Evolutionary conservation across 2,329 filamentous ascomycete species (phyloP), one percentile per base, ranked within the genome.

Genomic region (Pseudogymnoascus sp.): DNA sequence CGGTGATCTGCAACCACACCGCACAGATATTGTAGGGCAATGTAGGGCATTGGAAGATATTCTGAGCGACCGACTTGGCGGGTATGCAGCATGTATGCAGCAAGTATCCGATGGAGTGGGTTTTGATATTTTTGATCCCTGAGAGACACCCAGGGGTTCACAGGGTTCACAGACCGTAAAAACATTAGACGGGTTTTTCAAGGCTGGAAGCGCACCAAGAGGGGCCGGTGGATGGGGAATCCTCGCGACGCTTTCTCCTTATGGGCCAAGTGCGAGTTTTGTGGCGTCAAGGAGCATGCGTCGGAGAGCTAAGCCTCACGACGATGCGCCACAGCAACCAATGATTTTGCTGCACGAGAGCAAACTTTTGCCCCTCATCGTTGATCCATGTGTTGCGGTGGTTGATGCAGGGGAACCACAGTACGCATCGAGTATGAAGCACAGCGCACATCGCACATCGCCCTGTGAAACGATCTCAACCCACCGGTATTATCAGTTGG

Each of bases 401-500:
- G 47, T 54, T 54, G 47, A 54, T 54, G 28, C 47, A 54, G 47
- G 47, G 47, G 47, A 28, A 34, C 28, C 28, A 54, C 25, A 54
- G 47, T 20, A 32, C 47, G 12, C 47, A 34, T 54, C n/a, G 47
- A 18, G 28, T 54, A 54, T 16, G 25, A 28, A 54, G 47, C 12
- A 54, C 47, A 16, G n/a, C 28, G 47, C n/a, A 20, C 28, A 39
- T 39, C 37, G 38, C 38, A 41, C 38, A 54, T 54, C 47, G 28
- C 28, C 16, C 47, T 54, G 47, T 54, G 47, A 54, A 54, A 54
- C 47, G 47, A 54, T 54, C 47, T 54, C 20, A 54, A 54, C 47
- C 16, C 47, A 54, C 28, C 28, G 28, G 47, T 54, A 54, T 32
- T 12, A 32, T 54, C 47, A 54, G 28, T 32, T 6, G 16, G 18